Base-by-base conservation (phyloP, 2,329 filamentous ascomycete species). In the Verticillium albo-atrum region DNA sequence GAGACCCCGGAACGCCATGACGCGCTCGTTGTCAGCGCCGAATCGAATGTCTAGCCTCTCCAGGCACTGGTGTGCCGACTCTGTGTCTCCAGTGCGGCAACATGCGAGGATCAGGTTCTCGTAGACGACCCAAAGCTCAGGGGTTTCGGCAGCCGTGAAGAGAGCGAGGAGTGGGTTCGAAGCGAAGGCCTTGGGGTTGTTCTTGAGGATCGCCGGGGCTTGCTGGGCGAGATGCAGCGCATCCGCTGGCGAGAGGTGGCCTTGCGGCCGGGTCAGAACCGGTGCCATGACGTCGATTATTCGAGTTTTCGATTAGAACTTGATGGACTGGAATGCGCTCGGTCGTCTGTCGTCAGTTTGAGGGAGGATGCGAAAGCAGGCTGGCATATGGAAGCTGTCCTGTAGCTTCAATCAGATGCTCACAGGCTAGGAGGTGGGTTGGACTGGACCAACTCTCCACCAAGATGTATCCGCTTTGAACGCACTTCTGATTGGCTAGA, bases 101-200 rank as follows among this genome's bases (percentile, higher is more conserved):
- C 91, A 95, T 30, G 92, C 87, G 34, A 95, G 78, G 65, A 98
- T 79, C 20, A 98, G 82, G 71, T 96, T 95, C 76, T 98, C 94
- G 74, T 95, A 90, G 51, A 85, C 86, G 17, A 84, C 84, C 92
- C 94, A 98, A 70, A 91, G 82, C 65, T 96, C 92, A 58, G 90
- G 81, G 0, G 87, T 88, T 72, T 97, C 93, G 30, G 82, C 72
- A 1, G 82, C 74, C 1, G 82, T 77, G 66, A 86, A 80, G 3
- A 88, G 72, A 9, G 82, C 81, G 27, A 71, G 68, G 10, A 88
- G 66, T 3, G 82, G 77, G 32, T 84, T 85, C n/a, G 79, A 75
- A 5, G 82, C 82, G 61, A 83, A 78, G 34, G 79, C 77, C 63
- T 80, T 82, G 6, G 82, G 79, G 52, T 81, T 82, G 67, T 74